Conservation (phyloP, 352 stramenopile species). For the Pythium periplocum region DNA sequence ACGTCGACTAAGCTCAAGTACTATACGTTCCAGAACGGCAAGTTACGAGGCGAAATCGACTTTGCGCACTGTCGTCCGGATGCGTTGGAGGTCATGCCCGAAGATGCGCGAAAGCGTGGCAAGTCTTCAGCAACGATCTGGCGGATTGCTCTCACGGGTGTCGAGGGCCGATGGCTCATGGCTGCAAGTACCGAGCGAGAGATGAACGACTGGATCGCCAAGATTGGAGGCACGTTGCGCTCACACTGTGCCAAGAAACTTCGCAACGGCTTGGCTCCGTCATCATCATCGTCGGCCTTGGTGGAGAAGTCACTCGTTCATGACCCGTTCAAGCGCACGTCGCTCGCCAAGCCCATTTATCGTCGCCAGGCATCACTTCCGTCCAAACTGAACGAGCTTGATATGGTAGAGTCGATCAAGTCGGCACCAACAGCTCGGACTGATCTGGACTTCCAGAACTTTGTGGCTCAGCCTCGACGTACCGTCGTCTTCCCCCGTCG, state of each 20-base stretch:
- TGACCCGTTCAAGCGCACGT: background rate
- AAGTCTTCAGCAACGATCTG: conserved; percentile 72
- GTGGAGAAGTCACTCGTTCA: background rate
- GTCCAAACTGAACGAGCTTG: background rate
- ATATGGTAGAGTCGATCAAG: conserved; percentile 1
- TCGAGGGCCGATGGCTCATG: conserved; percentile 41
- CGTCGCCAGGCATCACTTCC: conserved; percentile 8
- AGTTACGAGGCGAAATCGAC: conserved; percentile 67
- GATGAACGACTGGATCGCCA: conserved; percentile 84
- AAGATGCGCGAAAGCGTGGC: conserved; percentile 67
- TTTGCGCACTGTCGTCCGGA: conserved; percentile 52
- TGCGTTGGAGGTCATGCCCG: conserved; percentile 75
- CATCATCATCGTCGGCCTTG: background rate
- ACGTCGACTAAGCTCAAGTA: conserved; percentile 55
- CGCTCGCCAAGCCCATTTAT: background rate
- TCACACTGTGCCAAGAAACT: background rate
- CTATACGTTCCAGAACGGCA: conserved; percentile 78
- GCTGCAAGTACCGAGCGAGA: conserved; percentile 72
- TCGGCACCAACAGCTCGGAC: background rate
- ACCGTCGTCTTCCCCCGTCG: conserved; percentile 14
- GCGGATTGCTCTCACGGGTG: conserved; percentile 67
- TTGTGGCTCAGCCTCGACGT: conserved; percentile 13
- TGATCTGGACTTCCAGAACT: conserved; percentile 15
- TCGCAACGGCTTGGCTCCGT: background rate
- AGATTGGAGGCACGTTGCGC: conserved; percentile 23